Base-by-base conservation (phyloP, 164 flowering plant genomes). In the Platanus orientalis region DNA sequence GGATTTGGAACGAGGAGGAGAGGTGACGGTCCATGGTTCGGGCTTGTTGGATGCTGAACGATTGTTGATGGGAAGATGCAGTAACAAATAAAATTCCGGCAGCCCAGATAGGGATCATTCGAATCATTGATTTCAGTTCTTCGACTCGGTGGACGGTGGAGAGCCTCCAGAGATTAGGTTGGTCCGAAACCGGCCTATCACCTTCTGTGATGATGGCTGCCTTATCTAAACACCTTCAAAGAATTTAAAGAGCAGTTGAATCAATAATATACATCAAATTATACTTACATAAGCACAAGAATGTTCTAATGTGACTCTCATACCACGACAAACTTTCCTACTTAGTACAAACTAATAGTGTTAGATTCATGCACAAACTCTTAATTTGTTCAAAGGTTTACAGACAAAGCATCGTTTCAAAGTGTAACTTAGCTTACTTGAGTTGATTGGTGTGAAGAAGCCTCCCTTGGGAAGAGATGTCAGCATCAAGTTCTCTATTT, bases 371-470 rank as follows among this genome's bases (percentile, higher is more conserved):
- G n/a, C n/a, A n/a, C n/a, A n/a, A n/a, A n/a, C n/a, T n/a, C n/a
- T n/a, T n/a, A n/a, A n/a, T n/a, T n/a, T n/a, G n/a, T n/a, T n/a
- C n/a, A n/a, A n/a, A n/a, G n/a, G n/a, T n/a, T n/a, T n/a, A n/a
- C n/a, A n/a, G n/a, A n/a, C n/a, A n/a, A n/a, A n/a, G n/a, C 17
- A 14, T 10, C 6, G 27, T 24, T 4, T 0, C 11, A 17, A 28
- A 28, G 9, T 58, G 26, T 16, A 20, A 21, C 79, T 75, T 75
- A 25, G 26, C 79, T 76, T 77, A 87, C 93, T 74, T 87, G 76
- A 77, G 77, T 49, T 84, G 83, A 47, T 85, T 49, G 19, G 90
- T 70, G 51, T 83, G 93, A 16, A 79, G 58, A 61, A 87, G 90
- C 71, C 78, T 79, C 57, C 90, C 93, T 27, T 77, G 52, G 24